Evolutionary conservation across 2,329 filamentous ascomycete genomes (phyloP), one percentile per base, ranked within the genome.

Genomic region (Pyrenochaeta sp.): DNA sequence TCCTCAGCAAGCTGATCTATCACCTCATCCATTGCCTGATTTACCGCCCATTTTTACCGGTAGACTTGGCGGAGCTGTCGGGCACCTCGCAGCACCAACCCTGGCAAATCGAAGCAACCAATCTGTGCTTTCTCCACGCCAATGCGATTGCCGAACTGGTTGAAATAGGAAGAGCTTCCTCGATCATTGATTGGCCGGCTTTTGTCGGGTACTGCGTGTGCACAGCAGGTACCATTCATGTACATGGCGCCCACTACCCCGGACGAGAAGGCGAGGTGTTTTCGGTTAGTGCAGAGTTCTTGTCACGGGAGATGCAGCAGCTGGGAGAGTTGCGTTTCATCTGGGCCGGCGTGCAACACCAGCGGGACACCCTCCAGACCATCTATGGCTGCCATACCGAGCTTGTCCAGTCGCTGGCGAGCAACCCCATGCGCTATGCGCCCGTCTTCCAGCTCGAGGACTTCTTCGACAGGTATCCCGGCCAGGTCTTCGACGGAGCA

Each of bases 91-190:
- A 96, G 67, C 90, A 96, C 63, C 91, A 96, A 71, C 93, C 90
- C 23, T 96, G 92, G 92, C 92, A 96, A 71, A 94, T 96, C 42
- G 91, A 96, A 71, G 91, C 92, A 0, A 96, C 91, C 0, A 94
- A 95, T 66, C 83, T 94, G 70, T 96, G 92, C 74, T 95, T 88
- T 71, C 79, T 93, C 15, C 92, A 96, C 62, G 91, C 92, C 5
- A 96, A 96, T 67, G 91, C 91, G 4, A 93, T 96, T 45, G 87
- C 90, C 1, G 91, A 96, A 67, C 78, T 96, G 2, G 88, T 92
- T 4, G 90, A 94, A 69, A 84, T 93, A 14, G 90, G 90, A 1
- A 89, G 88, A 58, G 89, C 89, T 60, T 87, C 88, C 1, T 84
- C 86, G 1, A 85, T 89, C 2, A 86, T 93, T 18, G 91, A 95